phyloP scores from a whole-genome alignment of 164 flowering plant species.

The Aristolochia fimbriata region DNA sequence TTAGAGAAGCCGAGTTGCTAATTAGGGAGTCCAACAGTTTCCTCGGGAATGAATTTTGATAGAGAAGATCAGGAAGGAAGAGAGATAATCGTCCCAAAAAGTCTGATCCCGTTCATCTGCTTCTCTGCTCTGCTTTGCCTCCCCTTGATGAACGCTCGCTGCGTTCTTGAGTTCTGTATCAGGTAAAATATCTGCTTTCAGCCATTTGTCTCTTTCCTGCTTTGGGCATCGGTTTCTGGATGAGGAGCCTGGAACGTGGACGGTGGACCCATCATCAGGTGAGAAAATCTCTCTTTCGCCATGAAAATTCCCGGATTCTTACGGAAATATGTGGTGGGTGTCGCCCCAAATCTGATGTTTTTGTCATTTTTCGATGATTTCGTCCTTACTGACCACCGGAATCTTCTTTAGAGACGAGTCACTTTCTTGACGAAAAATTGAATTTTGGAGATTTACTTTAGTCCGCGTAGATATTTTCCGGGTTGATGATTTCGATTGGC shows the following conservation, averaged over 20 bases:
- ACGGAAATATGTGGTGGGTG: conserved; percentile 12
- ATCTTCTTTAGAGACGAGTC: background rate
- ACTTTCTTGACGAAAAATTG: background rate
- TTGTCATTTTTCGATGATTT: background rate
- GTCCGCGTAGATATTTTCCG: background rate
- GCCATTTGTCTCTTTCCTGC: background rate
- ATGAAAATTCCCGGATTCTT: background rate
- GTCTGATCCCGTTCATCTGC: no score
- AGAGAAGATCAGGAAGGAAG: no score
- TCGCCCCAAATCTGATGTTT: conserved; percentile 8
- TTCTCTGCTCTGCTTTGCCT: no score
- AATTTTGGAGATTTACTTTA: no score
- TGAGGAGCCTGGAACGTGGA: background rate
- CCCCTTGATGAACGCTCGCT: no score
- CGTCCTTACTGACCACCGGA: background rate
- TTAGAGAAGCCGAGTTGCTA: no score
- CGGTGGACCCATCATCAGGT: conserved; percentile 1
- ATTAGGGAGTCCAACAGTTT: no score
- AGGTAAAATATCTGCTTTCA: background rate
- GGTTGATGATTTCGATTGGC: conserved; percentile 1
- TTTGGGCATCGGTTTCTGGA: background rate
- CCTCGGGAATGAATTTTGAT: no score
- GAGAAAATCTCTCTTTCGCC: background rate
- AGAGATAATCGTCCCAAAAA: no score
- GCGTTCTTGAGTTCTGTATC: background rate